phyloP scores from a whole-genome alignment of 2,329 filamentous ascomycete genomes.

The Fusarium veterinarium region DNA sequence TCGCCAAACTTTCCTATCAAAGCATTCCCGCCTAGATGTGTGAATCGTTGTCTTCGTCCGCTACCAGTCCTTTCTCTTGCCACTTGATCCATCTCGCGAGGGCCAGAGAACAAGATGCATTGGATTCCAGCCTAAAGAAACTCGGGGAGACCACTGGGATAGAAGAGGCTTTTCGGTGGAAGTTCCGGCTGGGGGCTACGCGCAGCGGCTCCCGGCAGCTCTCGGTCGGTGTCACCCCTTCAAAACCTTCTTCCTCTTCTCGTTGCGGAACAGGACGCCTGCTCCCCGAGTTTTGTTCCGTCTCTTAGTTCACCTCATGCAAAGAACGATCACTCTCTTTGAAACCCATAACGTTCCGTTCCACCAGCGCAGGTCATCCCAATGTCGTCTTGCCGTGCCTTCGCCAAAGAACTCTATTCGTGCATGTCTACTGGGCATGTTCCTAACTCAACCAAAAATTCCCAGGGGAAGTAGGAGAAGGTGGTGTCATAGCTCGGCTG shows the following conservation, averaged over 20 bases:
- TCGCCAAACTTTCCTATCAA: conserved; percentile 64
- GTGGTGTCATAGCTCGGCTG: conserved; percentile 21
- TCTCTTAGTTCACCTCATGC: conserved; percentile 34
- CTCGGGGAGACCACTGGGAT: conserved; percentile 26
- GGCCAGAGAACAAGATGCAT: conserved; percentile 42
- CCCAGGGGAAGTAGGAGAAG: conserved; percentile 27
- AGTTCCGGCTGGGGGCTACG: conserved; percentile 15
- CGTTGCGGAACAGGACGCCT: conserved; percentile 36
- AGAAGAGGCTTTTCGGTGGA: conserved; percentile 30
- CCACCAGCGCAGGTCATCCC: conserved; percentile 26
- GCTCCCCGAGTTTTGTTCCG: conserved; percentile 41
- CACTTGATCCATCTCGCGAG: conserved; percentile 30
- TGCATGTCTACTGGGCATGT: conserved; percentile 25
- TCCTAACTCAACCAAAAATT: conserved; percentile 20
- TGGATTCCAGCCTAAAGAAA: conserved; percentile 41
- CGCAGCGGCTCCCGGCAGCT: conserved; percentile 16
- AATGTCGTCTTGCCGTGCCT: conserved; percentile 26
- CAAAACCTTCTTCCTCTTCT: conserved; percentile 27
- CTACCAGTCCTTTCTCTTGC: conserved; percentile 17
- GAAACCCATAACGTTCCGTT: conserved; percentile 21
- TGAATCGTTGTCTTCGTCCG: conserved; percentile 49
- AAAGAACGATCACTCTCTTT: conserved; percentile 29
- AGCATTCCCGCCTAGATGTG: conserved; percentile 54
- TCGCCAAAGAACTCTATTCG: conserved; percentile 30
- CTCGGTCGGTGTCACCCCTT: conserved; percentile 22